A percentile compares a stretch with the other conserved stretches of the same genome.
phyloP scores from a whole-genome alignment of 2,329 filamentous ascomycete species.

The Talaromyces sp. region DNA sequence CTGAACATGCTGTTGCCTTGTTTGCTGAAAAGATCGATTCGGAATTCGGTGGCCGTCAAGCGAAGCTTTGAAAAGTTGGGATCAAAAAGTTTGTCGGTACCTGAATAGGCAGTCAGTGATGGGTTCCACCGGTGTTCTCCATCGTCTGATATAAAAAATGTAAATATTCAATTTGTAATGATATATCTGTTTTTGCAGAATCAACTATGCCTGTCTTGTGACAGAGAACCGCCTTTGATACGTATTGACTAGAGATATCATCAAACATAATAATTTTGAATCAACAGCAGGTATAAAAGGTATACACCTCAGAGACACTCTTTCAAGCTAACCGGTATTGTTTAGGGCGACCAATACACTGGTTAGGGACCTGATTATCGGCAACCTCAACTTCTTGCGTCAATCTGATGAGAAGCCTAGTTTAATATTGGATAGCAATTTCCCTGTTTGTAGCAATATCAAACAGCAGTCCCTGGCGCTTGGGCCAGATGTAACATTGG shows the following conservation, averaged over 20 bases:
- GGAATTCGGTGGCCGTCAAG: neutral
- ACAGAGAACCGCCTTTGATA: neutral
- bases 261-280: neutral
- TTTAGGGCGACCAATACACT: neutral
- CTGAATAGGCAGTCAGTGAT: neutral
- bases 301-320: no score
- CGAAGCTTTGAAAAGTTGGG: slow-evolving; percentile 7
- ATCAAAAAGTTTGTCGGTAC: neutral
- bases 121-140: no score
- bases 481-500: no score
- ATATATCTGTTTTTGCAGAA: neutral
- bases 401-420: neutral
- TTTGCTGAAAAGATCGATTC: neutral
- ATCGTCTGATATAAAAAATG: neutral
- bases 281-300: no score
- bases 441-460: neutral
- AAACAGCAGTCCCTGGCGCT: neutral
- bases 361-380: no score
- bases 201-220: neutral
- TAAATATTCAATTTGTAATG: neutral
- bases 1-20: slow-evolving; percentile 16
- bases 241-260: neutral
- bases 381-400: neutral
- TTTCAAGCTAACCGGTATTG: neutral
- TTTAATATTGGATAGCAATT: neutral